A percentile compares a stretch with the other conserved stretches of the same genome.
Evolutionary conservation across 1,139 yeast species (phyloP).

Genomic region (Blastobotrys serpentis): DNA sequence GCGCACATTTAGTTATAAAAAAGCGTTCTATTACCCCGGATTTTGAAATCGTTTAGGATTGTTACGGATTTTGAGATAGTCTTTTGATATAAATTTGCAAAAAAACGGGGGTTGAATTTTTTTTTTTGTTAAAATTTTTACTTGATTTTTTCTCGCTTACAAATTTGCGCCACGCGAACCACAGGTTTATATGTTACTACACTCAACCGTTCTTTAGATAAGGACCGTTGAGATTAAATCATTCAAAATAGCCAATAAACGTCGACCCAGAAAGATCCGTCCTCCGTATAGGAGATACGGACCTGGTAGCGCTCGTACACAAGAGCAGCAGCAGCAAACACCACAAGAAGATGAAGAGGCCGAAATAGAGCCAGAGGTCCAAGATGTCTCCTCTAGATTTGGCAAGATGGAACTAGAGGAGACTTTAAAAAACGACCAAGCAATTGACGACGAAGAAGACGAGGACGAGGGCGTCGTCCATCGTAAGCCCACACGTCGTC

Average conservation of each 20-base stretch:
- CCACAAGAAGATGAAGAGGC: constrained; percentile 5
- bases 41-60: not conserved
- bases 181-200: too few species aligned
- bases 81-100: not conserved
- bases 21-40: constrained; percentile 3
- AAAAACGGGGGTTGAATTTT: too few species aligned
- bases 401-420: constrained; percentile 2
- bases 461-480: constrained; percentile 7
- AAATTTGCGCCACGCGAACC: not conserved
- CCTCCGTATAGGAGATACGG: constrained; percentile 64
- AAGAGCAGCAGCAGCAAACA: constrained; percentile 9
- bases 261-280: constrained; percentile 77
- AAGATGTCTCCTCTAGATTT: not conserved
- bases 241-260: constrained; percentile 71
- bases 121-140: too few species aligned
- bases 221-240: too few species aligned
- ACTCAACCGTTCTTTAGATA: not conserved
- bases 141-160: too few species aligned
- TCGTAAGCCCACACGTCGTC: constrained; percentile 10
- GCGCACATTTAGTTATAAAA: constrained; percentile 1
- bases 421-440: not conserved
- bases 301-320: constrained; percentile 25
- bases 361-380: constrained; percentile 7
- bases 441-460: constrained; percentile 11
- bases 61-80: not conserved